Evolutionary conservation across 306 rosid genomes (phyloP).

Genomic region (Delonix regia): DNA sequence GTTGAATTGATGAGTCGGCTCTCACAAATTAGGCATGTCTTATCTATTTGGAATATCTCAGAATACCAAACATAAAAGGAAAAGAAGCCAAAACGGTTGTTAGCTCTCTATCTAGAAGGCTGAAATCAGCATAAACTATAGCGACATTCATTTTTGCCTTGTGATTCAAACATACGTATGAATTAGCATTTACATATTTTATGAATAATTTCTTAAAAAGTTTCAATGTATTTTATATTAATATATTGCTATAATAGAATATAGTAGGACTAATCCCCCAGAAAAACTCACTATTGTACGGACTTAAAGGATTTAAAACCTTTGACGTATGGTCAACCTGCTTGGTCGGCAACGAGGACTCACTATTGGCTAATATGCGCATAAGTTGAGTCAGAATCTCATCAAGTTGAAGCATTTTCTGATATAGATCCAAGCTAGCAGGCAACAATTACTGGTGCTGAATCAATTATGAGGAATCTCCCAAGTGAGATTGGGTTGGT

Average conservation of each 20-base stretch:
- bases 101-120: neutral
- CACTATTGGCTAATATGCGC: conserved; percentile 20
- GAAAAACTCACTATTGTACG: neutral
- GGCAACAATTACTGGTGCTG: conserved; percentile 37
- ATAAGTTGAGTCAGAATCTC: conserved; percentile 37
- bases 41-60: conserved; percentile 30
- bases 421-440: conserved; percentile 41
- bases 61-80: neutral
- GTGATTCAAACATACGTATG: neutral
- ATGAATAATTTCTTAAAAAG: neutral
- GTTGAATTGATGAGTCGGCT: conserved; percentile 58
- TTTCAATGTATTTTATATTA: neutral
- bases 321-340: neutral
- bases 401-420: conserved; percentile 34
- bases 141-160: no score
- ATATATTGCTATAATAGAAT: no score
- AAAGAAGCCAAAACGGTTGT: neutral
- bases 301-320: neutral
- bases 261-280: neutral
- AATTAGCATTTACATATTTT: neutral
- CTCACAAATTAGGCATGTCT: conserved; percentile 29
- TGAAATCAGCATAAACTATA: neutral
- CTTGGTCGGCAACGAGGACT: neutral
- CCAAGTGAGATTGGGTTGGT: conserved; percentile 7
- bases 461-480: conserved; percentile 27